phyloP scores from a whole-genome alignment of 129 eudicot species.

The Calendula officinalis region DNA sequence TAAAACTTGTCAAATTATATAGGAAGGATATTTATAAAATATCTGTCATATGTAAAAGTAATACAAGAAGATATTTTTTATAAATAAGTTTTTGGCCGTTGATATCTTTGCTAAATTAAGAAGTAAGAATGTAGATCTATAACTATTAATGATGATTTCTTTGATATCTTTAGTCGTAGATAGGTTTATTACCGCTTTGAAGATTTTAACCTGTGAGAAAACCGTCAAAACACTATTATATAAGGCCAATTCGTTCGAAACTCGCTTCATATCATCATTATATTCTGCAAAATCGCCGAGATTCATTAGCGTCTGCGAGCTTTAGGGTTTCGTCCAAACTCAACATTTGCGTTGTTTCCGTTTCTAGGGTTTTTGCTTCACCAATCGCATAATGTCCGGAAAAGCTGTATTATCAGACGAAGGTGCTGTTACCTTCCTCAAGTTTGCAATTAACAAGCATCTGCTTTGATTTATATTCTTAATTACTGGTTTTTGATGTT shows the following conservation, averaged over 20 bases:
- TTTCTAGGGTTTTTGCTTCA: slow-evolving; percentile 22
- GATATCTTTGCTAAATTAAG: no score
- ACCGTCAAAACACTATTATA: background rate
- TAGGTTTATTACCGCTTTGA: no score
- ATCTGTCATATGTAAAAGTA: no score
- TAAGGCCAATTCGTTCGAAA: slow-evolving; percentile 19
- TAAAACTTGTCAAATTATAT: no score
- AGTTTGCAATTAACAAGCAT: background rate
- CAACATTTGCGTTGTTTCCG: background rate
- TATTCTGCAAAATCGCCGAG: background rate
- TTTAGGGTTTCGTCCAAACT: slow-evolving; percentile 14
- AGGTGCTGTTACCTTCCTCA: slow-evolving; percentile 33
- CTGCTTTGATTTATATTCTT: background rate
- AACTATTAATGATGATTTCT: no score
- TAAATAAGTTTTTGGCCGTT: no score
- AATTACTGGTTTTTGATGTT: slow-evolving; percentile 35
- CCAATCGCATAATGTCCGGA: slow-evolving; percentile 46
- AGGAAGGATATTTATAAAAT: no score
- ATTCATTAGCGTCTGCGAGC: slow-evolving; percentile 8
- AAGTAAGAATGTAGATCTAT: no score
- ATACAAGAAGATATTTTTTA: no score
- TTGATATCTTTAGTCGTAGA: no score
- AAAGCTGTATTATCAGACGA: slow-evolving; percentile 68
- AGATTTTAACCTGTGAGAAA: no score
- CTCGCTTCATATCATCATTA: background rate